Base-by-base conservation (phyloP, 2,329 filamentous ascomycete species). In the Hypoxylon sp. region DNA sequence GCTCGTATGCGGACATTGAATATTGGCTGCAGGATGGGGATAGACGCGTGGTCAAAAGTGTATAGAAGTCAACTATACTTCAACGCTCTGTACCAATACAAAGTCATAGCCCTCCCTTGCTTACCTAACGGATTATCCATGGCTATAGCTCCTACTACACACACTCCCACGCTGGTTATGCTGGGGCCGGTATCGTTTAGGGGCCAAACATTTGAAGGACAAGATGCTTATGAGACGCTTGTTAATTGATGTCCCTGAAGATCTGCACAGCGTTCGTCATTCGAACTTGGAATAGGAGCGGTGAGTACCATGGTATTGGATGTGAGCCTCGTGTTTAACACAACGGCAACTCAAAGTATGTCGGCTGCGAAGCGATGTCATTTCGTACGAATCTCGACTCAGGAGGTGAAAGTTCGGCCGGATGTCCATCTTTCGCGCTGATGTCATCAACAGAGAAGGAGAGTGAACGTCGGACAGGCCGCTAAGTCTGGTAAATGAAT, bases 1-100 rank as follows among this genome's bases (percentile, higher is more conserved):
- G 50, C 55, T 70, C 61, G 60, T 67, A 63, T 63, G 58, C 58
- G 48, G 37, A 65, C 29, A 47, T 59, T 59, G 60, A 59, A 26
- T 35, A 58, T 58, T 39, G 26, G 24, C 19, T 67, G 60, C 33
- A 64, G 54, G 24, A 54, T 31, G 37, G 37, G 42, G 39, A 37
- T 47, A 42, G 33, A 33, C 11, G 13, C 11, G 22, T 37, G 29
- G 37, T 47, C 22, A 37, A 37, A 24, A 47, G 42, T 55, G 14
- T 29, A 51, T 26, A 46, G 35, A 26, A 39, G 51, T 53, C 55
- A n/a, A 58, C 29, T 39, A 48, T 70, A 70, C 64, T 57, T 62
- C 11, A 46, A 57, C 31, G 24, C 33, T 51, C 17, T 13, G 65
- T 65, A 63, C 14, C 3, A 58, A 26, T 70, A 70, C 60, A 65